These are phyloP conservation scores for Casuarina equisetifolia DNA, from an alignment of 306 rosid genomes.

Conservation along the genomic window DNA sequence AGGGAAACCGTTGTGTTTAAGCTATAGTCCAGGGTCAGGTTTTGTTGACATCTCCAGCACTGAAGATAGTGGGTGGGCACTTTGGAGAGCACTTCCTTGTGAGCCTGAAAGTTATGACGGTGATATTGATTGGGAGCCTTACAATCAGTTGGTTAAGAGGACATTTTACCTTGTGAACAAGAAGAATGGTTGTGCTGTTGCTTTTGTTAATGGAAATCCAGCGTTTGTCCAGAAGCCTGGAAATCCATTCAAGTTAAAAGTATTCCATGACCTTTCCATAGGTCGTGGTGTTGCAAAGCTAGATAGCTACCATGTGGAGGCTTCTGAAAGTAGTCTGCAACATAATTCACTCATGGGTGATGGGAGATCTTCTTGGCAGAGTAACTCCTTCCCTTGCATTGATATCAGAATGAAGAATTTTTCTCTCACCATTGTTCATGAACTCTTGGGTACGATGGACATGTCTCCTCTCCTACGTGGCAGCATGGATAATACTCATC, in stretches of 20 bases:
- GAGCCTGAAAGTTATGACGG: conserved; percentile 49
- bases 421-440: conserved; percentile 68
- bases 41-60: conserved; percentile 69
- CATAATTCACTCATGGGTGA: conserved; percentile 30
- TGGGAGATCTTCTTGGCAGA: conserved; percentile 36
- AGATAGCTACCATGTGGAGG: conserved; percentile 41
- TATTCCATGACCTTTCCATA: conserved; percentile 46
- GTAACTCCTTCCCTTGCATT: conserved; percentile 55
- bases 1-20: conserved; percentile 78
- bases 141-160: conserved; percentile 52
- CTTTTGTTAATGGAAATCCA: conserved; percentile 74
- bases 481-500: conserved; percentile 46
- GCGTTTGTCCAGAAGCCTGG: conserved; percentile 90
- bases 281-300: conserved; percentile 39
- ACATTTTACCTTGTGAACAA: conserved; percentile 73
- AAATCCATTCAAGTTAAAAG: conserved; percentile 83
- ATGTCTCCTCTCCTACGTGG: conserved; percentile 65
- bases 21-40: conserved; percentile 65
- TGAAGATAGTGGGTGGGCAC: conserved; percentile 55
- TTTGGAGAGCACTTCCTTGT: conserved; percentile 61
- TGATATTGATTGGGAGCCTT: conserved; percentile 60
- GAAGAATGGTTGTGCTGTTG: conserved; percentile 78
- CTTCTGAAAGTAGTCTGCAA: conserved; percentile 37
- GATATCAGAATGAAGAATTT: conserved; percentile 53
- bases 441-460: conserved; percentile 62